These are phyloP conservation scores for Evernia prunastri DNA, from an alignment of 495 filamentous ascomycete species.

Conservation along the genomic window DNA sequence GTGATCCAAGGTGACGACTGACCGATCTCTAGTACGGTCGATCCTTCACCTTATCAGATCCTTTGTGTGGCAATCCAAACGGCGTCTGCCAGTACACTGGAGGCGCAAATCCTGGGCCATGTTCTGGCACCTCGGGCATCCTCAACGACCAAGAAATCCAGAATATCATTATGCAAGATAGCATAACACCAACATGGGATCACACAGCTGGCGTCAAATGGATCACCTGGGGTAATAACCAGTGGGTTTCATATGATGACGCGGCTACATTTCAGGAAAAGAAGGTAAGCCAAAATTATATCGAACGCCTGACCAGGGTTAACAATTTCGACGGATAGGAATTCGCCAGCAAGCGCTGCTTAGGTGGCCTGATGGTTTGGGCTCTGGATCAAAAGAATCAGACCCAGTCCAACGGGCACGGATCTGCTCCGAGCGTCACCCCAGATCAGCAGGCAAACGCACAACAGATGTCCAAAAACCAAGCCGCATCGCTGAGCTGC, in stretches of 20 bases:
- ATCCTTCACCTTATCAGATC: background rate
- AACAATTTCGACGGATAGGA: too few species aligned
- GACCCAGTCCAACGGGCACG: slow-evolving; percentile 14
- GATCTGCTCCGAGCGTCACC: too few species aligned
- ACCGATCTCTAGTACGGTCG: background rate
- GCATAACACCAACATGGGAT: background rate
- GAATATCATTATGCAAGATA: background rate
- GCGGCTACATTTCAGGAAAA: background rate
- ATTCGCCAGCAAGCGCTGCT: background rate
- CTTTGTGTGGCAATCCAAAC: background rate
- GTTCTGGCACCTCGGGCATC: background rate
- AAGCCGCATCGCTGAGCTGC: slow-evolving; percentile 18
- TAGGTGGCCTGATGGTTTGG: background rate
- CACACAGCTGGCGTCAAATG: background rate
- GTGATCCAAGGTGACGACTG: too few species aligned
- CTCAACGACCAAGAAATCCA: background rate
- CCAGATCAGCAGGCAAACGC: slow-evolving; percentile 21
- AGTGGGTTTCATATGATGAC: background rate
- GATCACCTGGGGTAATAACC: background rate
- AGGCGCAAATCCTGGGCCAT: background rate
- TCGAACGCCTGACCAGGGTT: too few species aligned
- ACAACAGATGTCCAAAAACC: slow-evolving; percentile 19
- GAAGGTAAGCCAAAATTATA: too few species aligned
- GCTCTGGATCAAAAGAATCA: slow-evolving; percentile 26
- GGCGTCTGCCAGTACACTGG: background rate